Evolutionary conservation across 768 basidiomycete genomes (phyloP), one percentile per base, ranked within the genome.

Genomic region (Xerocomellus amylosporus): DNA sequence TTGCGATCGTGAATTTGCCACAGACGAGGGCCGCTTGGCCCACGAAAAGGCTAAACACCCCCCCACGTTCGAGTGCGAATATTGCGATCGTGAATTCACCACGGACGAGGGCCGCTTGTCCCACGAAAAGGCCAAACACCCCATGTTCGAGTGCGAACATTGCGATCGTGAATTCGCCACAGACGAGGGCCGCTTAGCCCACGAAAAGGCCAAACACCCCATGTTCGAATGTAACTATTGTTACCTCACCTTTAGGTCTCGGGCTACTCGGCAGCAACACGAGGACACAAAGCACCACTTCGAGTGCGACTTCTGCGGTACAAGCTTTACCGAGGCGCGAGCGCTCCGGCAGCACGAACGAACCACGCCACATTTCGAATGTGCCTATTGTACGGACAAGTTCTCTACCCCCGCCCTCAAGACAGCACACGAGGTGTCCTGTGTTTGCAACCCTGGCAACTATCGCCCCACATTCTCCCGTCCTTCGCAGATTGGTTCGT

Each of bases 51-150:
- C 51, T 58, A 17, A 24, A 4, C 54, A 55, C 5, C 31, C 46
- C 4, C 31, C 46, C 6, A 8, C 0, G n/a, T 63, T 58, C 50
- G 34, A 52, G 30, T 69, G 68, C 20, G 8, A n/a, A 7, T 34
- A 61, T 30, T 67, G 68, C 12, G 38, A 57, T 14, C 47, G 49
- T 5, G 22, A 40, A 2, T 63, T 61, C 49, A 5, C 13, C 17
- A 58, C 62, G 4, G 26, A 34, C 10, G 14, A 40, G 1, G 58
- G 53, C 0, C 56, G 55, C 13, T 31, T 37, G 22, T 8, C 48
- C 1, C 67, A 70, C 38, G 45, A 62, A 20, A 8, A 10, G 1
- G 42, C 51, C 59, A 20, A 22, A 2, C 54, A 55, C 5, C 31
- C 45, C 5, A 8, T 0, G n/a, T 61, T 58, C 52, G 30, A 52